A percentile compares a stretch with the other conserved stretches of the same genome.
phyloP scores from a whole-genome alignment of 2,329 filamentous ascomycete genomes.

The Fonsecaea multimorphosa region DNA sequence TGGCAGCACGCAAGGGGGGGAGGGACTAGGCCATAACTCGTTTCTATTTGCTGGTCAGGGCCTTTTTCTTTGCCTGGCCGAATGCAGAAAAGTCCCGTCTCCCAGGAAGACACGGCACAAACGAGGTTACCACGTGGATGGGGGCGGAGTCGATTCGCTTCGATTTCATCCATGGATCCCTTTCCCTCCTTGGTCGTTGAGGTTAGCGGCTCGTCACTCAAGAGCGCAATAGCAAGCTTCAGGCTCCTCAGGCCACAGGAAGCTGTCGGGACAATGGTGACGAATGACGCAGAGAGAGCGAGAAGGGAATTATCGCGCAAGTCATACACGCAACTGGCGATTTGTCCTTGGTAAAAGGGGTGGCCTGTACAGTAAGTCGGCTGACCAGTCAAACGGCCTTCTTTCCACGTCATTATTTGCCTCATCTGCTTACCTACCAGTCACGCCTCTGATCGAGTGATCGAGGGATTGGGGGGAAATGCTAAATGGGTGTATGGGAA shows the following conservation, averaged over 20 bases:
- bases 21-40: neutral
- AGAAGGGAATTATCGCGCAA: neutral
- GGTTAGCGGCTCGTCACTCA: neutral
- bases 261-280: neutral
- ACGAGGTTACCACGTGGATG: constrained; percentile 1
- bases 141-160: constrained; percentile 2
- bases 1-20: neutral
- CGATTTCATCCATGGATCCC: neutral
- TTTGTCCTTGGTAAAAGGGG: neutral
- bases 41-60: neutral
- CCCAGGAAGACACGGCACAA: neutral
- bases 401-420: neutral
- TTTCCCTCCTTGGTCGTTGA: neutral
- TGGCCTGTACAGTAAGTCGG: neutral
- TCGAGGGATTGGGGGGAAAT: neutral
- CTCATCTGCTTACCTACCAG: neutral
- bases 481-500: neutral
- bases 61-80: neutral
- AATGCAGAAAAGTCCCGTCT: neutral
- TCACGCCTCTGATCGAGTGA: neutral
- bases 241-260: neutral
- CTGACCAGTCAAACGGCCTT: neutral
- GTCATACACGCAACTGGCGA: too few species aligned
- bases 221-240: neutral
- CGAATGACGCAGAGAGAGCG: neutral